These are phyloP conservation scores for Immersiella caudata DNA, from an alignment of 495 filamentous ascomycete genomes.

Conservation along the genomic window DNA sequence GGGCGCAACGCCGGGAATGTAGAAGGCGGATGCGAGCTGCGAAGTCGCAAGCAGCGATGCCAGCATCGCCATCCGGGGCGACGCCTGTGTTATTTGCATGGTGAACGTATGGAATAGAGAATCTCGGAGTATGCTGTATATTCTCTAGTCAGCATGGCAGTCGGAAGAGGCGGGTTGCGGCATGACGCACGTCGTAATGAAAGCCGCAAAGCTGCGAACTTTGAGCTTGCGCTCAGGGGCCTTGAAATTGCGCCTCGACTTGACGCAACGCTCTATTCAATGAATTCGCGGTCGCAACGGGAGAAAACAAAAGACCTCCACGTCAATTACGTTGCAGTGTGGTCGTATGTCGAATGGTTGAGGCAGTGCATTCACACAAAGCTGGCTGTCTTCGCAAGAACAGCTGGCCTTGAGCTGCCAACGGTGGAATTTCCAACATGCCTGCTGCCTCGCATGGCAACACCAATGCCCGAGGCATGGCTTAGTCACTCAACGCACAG, in stretches of 20 bases:
- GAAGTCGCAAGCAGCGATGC: constrained; percentile 50
- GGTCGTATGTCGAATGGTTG: background rate
- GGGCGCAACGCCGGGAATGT: constrained; percentile 95
- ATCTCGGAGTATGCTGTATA: background rate
- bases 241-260: background rate
- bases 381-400: background rate
- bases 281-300: background rate
- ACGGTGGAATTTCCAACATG: constrained; percentile 4
- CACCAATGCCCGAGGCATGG: constrained; percentile 3
- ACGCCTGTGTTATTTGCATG: constrained; percentile 53
- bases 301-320: background rate
- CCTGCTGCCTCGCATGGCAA: background rate
- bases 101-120: background rate
- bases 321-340: background rate
- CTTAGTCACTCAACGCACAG: constrained; percentile 12
- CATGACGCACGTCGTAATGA: background rate
- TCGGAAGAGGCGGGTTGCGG: background rate
- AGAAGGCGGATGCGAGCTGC: constrained; percentile 75
- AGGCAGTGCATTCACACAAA: background rate
- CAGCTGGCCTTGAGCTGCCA: constrained; percentile 2
- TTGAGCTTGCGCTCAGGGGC: constrained; percentile 7
- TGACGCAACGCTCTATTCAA: background rate
- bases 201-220: background rate
- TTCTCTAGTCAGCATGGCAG: constrained; percentile 6
- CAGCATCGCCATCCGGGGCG: constrained; percentile 52